phyloP scores from a whole-genome alignment of 371 early-diverging fungal species.

The Mortierella sp. region DNA sequence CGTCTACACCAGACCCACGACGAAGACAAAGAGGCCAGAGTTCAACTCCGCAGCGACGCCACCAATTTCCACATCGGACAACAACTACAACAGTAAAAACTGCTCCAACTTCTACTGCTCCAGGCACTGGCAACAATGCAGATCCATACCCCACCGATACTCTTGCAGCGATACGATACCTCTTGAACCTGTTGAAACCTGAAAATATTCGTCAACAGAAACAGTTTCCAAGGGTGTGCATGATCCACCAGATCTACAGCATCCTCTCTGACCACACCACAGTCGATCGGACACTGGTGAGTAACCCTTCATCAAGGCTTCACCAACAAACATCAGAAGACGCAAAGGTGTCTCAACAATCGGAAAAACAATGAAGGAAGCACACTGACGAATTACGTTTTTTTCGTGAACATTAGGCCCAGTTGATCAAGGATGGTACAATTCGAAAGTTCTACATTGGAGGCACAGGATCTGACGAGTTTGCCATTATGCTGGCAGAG shows the following conservation, averaged over 20 bases:
- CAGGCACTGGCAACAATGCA: neutral
- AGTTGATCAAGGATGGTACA: slow-evolving; percentile 39
- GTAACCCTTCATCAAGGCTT: too few species aligned
- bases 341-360: too few species aligned
- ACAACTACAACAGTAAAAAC: neutral
- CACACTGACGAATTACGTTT: neutral
- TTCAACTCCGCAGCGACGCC: slow-evolving; percentile 14
- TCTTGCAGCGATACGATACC: slow-evolving; percentile 32
- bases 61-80: slow-evolving; percentile 6
- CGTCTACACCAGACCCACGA: neutral
- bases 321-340: too few species aligned
- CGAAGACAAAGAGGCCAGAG: slow-evolving; percentile 10
- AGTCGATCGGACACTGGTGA: slow-evolving; percentile 51
- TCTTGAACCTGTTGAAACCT: slow-evolving; percentile 31
- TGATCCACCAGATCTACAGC: slow-evolving; percentile 55
- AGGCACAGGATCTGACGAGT: slow-evolving; percentile 58
- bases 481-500: slow-evolving; percentile 53
- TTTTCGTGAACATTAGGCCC: slow-evolving; percentile 21
- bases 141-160: slow-evolving; percentile 37
- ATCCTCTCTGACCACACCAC: slow-evolving; percentile 48
- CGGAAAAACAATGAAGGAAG: neutral
- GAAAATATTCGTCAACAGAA: slow-evolving; percentile 37
- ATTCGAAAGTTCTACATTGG: slow-evolving; percentile 53
- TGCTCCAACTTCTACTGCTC: neutral
- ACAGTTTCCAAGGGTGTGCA: slow-evolving; percentile 41